Evolutionary conservation across 148 eudicot species (phyloP), one percentile per base, ranked within the genome.

Genomic region (Agrostemma githago): DNA sequence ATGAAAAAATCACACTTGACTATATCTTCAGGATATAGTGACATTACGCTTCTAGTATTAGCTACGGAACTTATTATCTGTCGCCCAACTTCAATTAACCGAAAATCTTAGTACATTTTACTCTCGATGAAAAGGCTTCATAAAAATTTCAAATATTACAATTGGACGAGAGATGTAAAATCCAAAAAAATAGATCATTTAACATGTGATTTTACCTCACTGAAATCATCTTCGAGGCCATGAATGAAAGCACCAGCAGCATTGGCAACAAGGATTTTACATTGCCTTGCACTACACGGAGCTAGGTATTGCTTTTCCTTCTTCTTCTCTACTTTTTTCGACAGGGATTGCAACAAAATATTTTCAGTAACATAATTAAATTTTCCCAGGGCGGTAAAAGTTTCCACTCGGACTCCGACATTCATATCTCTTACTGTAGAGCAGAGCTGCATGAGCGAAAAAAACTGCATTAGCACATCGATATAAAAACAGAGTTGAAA

Each of bases 171-270:
- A 38, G 54, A 15, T 8, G 8, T 43, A 14, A 26, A 62, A 70
- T 67, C 19, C n/a, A 17, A 12, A 17, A 12, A 54, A 21, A 19
- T 58, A 57, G 5, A 72, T 43, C 16, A 72, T 3, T 11, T 4
- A n/a, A 42, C 12, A 19, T 58, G 74, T 53, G 70, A 53, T 64
- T 42, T 58, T 85, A 88, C 98, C 97, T 88, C 87, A 71, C 79
- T 79, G 73, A 77, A 94, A 83, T 94, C 98, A 84, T 94, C 98
- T 87, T 94, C 98, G 38, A 94, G 82, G 74, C 97, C 98, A 76
- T 92, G 98, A 71, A 89, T 76, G 84, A 94, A 89, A 75, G 80
- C 88, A 80, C 94, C 92, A 72, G 96, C 93, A 84, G 87, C 86
- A 68, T 44, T 70, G 51, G 88, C 78, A 71, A 83, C 86, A 66